phyloP scores from a whole-genome alignment of 768 basidiomycete genomes.

The Mycena amicta region DNA sequence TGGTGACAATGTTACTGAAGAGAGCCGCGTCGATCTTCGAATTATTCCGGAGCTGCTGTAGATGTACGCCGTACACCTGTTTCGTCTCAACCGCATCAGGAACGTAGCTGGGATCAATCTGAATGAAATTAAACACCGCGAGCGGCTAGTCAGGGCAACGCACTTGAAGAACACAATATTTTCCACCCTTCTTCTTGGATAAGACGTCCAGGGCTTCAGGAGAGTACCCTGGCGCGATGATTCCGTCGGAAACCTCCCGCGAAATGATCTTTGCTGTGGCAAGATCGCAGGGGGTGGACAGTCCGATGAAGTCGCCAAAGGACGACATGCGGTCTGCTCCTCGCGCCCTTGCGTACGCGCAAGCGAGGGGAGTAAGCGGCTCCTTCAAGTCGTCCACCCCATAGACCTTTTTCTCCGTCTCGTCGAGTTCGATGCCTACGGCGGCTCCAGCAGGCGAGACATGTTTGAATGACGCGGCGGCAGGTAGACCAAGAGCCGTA shows the following conservation, averaged over 20 bases:
- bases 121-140: no score
- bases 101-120: slow-evolving; percentile 88
- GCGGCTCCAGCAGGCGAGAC: slow-evolving; percentile 98
- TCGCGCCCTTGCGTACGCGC: slow-evolving; percentile 94
- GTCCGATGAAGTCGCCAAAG: slow-evolving; percentile 97
- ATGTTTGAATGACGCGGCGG: slow-evolving; percentile 99
- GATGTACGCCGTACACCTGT: slow-evolving; percentile 89
- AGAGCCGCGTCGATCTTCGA: slow-evolving; percentile 78
- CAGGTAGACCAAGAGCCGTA: slow-evolving; percentile 83
- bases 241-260: slow-evolving; percentile 98
- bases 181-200: slow-evolving; percentile 95
- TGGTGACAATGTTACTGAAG: slow-evolving; percentile 87
- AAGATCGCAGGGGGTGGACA: slow-evolving; percentile 90
- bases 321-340: slow-evolving; percentile 99
- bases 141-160: slow-evolving; percentile 4
- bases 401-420: slow-evolving; percentile 90
- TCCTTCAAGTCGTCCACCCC: slow-evolving; percentile 96
- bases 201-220: slow-evolving; percentile 87
- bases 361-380: slow-evolving; percentile 83
- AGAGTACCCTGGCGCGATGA: slow-evolving; percentile 94
- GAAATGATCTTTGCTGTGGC: slow-evolving; percentile 96
- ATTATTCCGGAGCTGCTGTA: slow-evolving; percentile 92
- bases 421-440: slow-evolving; percentile 81
- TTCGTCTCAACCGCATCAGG: slow-evolving; percentile 87
- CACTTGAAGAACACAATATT: slow-evolving; percentile 96